Base-by-base conservation (phyloP, 768 basidiomycete genomes). In the Suillus decipiens region DNA sequence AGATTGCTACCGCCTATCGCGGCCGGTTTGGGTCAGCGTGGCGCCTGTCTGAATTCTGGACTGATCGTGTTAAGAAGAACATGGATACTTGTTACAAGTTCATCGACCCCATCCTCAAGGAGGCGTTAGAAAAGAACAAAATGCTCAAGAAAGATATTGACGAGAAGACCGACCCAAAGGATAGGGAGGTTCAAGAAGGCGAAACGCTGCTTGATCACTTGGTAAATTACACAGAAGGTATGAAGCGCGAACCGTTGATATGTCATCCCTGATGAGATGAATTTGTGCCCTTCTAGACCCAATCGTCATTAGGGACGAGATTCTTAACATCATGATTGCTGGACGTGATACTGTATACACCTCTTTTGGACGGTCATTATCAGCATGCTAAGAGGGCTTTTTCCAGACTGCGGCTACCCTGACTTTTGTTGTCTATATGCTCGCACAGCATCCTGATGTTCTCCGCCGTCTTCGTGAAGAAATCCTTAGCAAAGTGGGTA, bases 141-240 rank as follows among this genome's bases (percentile, higher is more conserved):
- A 63, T 62, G 19, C 63, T 66, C 47, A 66, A 50, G 61, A 55
- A 53, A 14, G 63, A 61, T 8, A 66, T 55, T 19, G 51, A n/a
- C 34, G 43, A 67, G 22, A 61, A 64, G 9, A 61, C 24, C 37
- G 56, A 55, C 1, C 56, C 67, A 7, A 66, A 65, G 22, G 72
- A 72, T 33, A 69, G 62, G 43, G 77, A 71, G 55, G 70, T 75
- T 63, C 48, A 68, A 63, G 82, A 84, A 55, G 77, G 75, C 2
- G 79, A 79, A 61, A 83, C 77, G 1, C 70, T 86, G 28, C 69
- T 86, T 66, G 82, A 84, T 60, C 82, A 86, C 72, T 67, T 87
- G 64, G 79, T 85, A n/a, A 78, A 80, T 41, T 79, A 78, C 42
- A 87, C 84, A 1, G 77, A 86, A 68, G 83, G 85, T 85, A 36